phyloP scores from a whole-genome alignment of 306 rosid species.

The Casuarina equisetifolia region DNA sequence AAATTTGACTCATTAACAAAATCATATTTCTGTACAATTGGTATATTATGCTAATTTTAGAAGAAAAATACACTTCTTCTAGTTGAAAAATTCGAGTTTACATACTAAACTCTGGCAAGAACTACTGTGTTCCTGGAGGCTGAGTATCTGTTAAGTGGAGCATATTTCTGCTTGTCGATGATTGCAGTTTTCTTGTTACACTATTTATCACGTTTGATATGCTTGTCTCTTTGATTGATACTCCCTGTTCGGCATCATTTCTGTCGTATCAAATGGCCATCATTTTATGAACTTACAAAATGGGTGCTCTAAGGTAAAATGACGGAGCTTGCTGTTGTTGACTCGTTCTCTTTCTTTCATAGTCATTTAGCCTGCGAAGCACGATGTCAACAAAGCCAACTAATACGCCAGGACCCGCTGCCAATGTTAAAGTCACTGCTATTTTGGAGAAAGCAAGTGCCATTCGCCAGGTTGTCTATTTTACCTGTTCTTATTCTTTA shows the following conservation, averaged over 20 bases:
- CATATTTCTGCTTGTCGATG: not conserved
- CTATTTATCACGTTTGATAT: not conserved
- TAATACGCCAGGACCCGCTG: slow-evolving; percentile 39
- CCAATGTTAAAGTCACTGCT: slow-evolving; percentile 78
- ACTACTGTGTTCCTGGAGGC: not conserved
- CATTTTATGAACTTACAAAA: not conserved
- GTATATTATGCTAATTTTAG: no score
- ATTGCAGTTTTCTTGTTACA: not conserved
- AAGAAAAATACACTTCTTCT: no score
- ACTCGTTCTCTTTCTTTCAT: slow-evolving; percentile 31
- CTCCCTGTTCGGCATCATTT: not conserved
- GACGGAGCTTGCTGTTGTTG: slow-evolving; percentile 12
- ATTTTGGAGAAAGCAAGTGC: slow-evolving; percentile 96
- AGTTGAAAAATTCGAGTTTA: not conserved
- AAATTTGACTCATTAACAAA: not conserved
- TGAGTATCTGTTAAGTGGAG: not conserved
- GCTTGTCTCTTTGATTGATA: not conserved
- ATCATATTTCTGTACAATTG: not conserved
- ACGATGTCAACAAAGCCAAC: slow-evolving; percentile 59
- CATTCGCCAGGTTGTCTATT: slow-evolving; percentile 78
- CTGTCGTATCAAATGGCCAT: not conserved
- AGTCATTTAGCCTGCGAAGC: slow-evolving; percentile 90
- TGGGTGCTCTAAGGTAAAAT: not conserved
- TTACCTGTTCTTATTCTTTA: not conserved
- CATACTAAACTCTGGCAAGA: not conserved